phyloP scores from a whole-genome alignment of 2,329 filamentous ascomycete genomes.

The Cyphellophora europaea region DNA sequence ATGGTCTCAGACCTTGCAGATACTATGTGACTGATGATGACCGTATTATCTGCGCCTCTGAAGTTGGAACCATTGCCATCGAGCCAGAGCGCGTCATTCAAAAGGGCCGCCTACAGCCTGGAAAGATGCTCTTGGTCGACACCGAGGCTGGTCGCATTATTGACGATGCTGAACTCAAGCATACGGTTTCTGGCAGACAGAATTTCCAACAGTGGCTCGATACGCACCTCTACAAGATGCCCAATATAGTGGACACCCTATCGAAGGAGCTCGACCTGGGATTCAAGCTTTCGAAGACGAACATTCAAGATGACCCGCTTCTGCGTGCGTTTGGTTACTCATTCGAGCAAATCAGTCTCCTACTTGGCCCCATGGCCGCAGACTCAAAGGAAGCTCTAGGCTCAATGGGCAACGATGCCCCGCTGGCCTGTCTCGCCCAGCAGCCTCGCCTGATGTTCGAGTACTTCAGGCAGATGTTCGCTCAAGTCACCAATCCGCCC shows the following conservation, averaged over 20 bases:
- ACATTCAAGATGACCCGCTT: conserved; percentile 74
- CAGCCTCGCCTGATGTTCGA: conserved; percentile 84
- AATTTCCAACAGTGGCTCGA: conserved; percentile 87
- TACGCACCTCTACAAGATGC: conserved; percentile 72
- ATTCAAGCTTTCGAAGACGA: conserved; percentile 56
- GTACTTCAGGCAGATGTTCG: conserved; percentile 96
- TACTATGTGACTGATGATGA: conserved; percentile 97
- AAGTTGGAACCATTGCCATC: conserved; percentile 86
- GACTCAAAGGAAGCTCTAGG: conserved; percentile 95
- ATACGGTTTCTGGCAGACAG: conserved; percentile 72
- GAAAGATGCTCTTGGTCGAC: conserved; percentile 92
- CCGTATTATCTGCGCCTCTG: conserved; percentile 92
- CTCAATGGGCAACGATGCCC: conserved; percentile 96
- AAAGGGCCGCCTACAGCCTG: conserved; percentile 87
- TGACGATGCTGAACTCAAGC: conserved; percentile 85
- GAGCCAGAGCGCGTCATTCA: conserved; percentile 84
- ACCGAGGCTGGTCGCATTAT: conserved; percentile 87
- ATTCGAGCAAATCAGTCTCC: conserved; percentile 84
- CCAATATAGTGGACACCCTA: conserved; percentile 60
- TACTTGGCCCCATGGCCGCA: conserved; percentile 90
- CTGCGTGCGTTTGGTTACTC: conserved; percentile 88
- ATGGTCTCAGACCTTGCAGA: conserved; percentile 87
- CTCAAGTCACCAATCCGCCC: conserved; percentile 94
- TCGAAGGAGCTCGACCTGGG: conserved; percentile 49
- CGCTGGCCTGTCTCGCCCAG: conserved; percentile 81